Percentiles rank a stretch among this genome's conserved stretches.
These are phyloP conservation scores for Phytophthora parvispora DNA, from an alignment of 352 stramenopile genomes.

Conservation along the genomic window DNA sequence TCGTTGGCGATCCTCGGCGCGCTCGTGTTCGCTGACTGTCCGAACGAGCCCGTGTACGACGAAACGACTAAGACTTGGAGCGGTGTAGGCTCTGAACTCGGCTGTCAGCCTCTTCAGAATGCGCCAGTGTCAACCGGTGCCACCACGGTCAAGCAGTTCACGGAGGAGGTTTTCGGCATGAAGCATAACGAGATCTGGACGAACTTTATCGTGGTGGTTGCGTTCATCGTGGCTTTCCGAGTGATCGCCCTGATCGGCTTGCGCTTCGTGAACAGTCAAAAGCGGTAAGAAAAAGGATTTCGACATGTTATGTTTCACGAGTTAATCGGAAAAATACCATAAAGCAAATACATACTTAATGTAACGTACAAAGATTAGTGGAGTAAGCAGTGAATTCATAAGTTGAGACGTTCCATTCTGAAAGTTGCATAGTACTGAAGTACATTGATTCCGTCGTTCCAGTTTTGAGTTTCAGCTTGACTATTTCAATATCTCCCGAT, in stretches of 20 bases:
- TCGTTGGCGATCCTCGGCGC: conserved; percentile 36
- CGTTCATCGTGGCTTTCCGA: conserved; percentile 51
- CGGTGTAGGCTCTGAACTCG: conserved; percentile 37
- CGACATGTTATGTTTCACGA: too few species aligned
- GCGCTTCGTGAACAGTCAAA: conserved; percentile 64
- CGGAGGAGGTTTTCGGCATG: conserved; percentile 55
- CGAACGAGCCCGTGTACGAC: conserved; percentile 41
- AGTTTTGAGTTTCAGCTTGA: too few species aligned
- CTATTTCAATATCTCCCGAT: too few species aligned
- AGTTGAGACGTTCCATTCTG: too few species aligned
- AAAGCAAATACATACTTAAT: too few species aligned
- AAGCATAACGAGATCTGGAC: conserved; percentile 57
- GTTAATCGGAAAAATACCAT: too few species aligned
- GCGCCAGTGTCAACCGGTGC: conserved; percentile 29
- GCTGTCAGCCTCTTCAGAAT: conserved; percentile 46
- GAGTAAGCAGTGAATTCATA: too few species aligned
- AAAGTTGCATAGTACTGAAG: too few species aligned
- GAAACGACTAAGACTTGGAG: conserved; percentile 32
- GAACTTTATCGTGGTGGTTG: conserved; percentile 48
- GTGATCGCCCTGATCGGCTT: conserved; percentile 52
- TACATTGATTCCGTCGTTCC: too few species aligned
- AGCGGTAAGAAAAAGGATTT: conserved; percentile 45
- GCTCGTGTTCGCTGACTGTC: conserved; percentile 41
- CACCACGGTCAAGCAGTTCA: conserved; percentile 54
- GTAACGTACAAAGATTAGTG: too few species aligned